Conservation (phyloP, 176 grass and related monocot species). For the Saccharum officinarum region DNA sequence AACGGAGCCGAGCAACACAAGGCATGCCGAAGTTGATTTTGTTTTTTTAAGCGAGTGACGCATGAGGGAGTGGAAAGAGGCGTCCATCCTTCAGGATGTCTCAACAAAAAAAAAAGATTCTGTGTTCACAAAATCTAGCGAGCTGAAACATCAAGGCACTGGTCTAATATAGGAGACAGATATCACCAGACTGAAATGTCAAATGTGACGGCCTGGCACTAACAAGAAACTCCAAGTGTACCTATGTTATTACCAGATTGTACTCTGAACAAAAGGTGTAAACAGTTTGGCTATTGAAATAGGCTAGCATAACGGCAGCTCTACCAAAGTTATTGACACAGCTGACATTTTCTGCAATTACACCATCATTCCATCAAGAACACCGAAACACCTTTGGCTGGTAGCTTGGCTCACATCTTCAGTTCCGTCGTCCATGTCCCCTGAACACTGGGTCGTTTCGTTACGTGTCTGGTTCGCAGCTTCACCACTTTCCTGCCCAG, state of each 20-base stretch:
- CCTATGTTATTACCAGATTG: background rate
- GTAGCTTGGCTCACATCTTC: conserved; percentile 62
- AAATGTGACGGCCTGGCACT: background rate
- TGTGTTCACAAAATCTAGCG: background rate
- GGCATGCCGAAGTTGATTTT: too few relatives aligned
- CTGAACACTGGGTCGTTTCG: conserved; percentile 74
- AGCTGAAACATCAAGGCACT: background rate
- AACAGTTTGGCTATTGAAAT: background rate
- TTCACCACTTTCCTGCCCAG: conserved; percentile 89
- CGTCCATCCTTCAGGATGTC: too few relatives aligned
- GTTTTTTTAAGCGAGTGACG: too few relatives aligned
- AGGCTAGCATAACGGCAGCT: background rate
- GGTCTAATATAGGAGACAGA: background rate
- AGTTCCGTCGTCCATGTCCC: conserved; percentile 80
- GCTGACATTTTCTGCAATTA: background rate
- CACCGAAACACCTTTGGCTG: conserved; percentile 3
- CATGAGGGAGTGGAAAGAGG: too few relatives aligned
- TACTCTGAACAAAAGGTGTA: background rate
- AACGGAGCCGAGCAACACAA: too few relatives aligned
- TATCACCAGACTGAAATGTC: background rate
- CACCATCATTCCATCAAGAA: conserved; percentile 7
- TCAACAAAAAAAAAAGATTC: background rate
- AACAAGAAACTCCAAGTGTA: conserved; percentile 7
- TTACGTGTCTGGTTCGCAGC: conserved; percentile 81
- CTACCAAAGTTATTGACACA: background rate